Evolutionary conservation across 768 basidiomycete species (phyloP), one percentile per base, ranked within the genome.

Genomic region (Hericium coralloides): DNA sequence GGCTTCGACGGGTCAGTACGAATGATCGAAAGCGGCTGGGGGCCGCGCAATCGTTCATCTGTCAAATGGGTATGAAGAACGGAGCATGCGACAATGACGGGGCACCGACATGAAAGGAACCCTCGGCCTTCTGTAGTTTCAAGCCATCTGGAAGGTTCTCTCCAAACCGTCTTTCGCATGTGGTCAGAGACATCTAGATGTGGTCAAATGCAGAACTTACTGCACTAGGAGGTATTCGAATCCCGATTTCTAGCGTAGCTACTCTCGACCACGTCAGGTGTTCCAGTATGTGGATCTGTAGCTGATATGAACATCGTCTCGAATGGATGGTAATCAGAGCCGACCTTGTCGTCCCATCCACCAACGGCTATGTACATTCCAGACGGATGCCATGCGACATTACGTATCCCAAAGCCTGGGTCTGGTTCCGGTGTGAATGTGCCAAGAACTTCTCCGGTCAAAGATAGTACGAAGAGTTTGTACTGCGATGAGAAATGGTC

Each of bases 271-370:
- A 94, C 49, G 82, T 87, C 41, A 89, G 67, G 61, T 78, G 81
- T 64, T 89, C 87, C 36, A 94, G 73, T 58, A 93, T 77, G 59
- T 91, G 75, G 26, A 93, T 75, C 92, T 93, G 59, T 20, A 15
- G 9, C 17, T 31, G 15, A 50, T 22, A 8, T 36, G 15, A 10
- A 50, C 23, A 15, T 22, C 20, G 15, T 50, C 3, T 23, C 18
- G 12, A 17, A 45, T 36, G 43, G 43, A 45, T n/a, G n/a, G 43
- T 17, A 23, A 14, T 9, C 4, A 20, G 36, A 2, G 3, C 61
- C 43, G 55, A 88, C 92, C 72, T 87, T 91, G 64, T 94, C 92
- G 70, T 95, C 92, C 83, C 87, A 94, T 12, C 94, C 94, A 12
- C 83, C 85, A 0, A 94, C 76, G 2, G 85, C 88, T 9, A 97